These are phyloP conservation scores for Picochlorum sp. DNA, from an alignment of 139 green algal genomes.

Conservation along the genomic window DNA sequence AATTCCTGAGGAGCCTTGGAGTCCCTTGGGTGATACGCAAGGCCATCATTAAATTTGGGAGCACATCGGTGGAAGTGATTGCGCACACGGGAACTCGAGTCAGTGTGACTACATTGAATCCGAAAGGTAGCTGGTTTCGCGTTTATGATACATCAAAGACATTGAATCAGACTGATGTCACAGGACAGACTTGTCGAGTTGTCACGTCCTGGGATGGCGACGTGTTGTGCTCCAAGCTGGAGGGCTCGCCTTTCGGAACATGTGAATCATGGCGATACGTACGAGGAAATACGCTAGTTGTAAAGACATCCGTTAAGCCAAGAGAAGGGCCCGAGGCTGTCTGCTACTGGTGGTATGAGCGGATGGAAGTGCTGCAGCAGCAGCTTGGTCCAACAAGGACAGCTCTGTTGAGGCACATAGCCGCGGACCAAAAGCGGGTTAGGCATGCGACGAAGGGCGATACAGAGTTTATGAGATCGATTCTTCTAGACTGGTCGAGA, in stretches of 20 bases:
- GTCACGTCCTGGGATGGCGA: conserved; percentile 14
- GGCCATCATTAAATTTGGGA: conserved; percentile 18
- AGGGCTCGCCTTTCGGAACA: conserved; percentile 15
- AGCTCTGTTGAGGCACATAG: background rate
- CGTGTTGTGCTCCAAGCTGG: conserved; percentile 10
- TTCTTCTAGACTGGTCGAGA: conserved; percentile 25
- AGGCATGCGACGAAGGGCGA: conserved; percentile 14
- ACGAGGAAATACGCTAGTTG: conserved; percentile 12
- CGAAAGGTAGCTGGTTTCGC: conserved; percentile 21
- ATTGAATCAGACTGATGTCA: conserved; percentile 8
- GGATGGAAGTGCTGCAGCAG: conserved; percentile 9
- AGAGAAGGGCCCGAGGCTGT: background rate
- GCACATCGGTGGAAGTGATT: conserved; percentile 13
- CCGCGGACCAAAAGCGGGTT: conserved; percentile 17
- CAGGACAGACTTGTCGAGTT: conserved; percentile 11
- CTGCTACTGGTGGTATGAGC: conserved; percentile 23
- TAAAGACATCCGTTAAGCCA: conserved; percentile 8
- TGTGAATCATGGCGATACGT: conserved; percentile 14
- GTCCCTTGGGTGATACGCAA: conserved; percentile 25
- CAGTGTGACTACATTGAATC: conserved; percentile 22
- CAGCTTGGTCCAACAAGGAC: conserved; percentile 2
- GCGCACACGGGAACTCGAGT: background rate
- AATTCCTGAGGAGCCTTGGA: conserved; percentile 17
- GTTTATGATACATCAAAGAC: conserved; percentile 5
- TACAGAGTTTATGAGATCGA: conserved; percentile 8